Conservation (phyloP, 768 basidiomycete species). For the Infundibulicybe gibba region DNA sequence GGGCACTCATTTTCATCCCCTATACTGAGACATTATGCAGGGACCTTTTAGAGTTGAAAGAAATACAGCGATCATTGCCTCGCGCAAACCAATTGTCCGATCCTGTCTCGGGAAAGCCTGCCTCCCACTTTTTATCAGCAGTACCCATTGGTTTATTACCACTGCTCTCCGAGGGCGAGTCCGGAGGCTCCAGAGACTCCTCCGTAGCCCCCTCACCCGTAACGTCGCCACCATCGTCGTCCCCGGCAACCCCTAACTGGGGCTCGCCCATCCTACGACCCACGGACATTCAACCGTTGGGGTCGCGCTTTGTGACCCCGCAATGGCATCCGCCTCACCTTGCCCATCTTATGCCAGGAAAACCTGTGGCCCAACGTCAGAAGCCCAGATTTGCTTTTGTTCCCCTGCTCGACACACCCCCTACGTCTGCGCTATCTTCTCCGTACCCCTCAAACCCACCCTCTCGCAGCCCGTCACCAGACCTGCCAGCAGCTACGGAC, state of each 20-base stretch:
- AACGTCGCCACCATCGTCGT: conserved; percentile 6
- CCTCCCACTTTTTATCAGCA: conserved; percentile 38
- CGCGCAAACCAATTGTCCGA: conserved; percentile 50
- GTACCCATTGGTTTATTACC: conserved; percentile 68
- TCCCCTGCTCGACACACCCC: conserved; percentile 31
- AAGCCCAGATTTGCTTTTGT: conserved; percentile 31
- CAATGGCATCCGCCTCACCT: conserved; percentile 21
- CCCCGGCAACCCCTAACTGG: conserved; percentile 7
- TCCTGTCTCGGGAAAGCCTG: conserved; percentile 33
- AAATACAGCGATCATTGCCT: conserved; percentile 63
- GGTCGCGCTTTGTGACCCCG: conserved; percentile 6
- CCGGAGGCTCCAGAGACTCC: conserved; percentile 4
- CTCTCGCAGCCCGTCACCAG: conserved; percentile 14
- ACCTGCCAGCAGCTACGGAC: conserved; percentile 21
- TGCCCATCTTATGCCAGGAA: conserved; percentile 24
- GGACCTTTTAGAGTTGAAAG: conserved; percentile 66
- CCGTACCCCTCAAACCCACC: conserved; percentile 11
- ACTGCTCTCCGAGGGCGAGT: conserved; percentile 31
- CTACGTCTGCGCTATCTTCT: conserved; percentile 13
- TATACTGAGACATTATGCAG: conserved; percentile 25
- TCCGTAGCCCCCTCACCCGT: background rate
- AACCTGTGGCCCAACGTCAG: conserved; percentile 12
- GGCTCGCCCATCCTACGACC: conserved; percentile 3
- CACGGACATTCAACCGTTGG: conserved; percentile 10
- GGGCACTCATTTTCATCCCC: conserved; percentile 4